Conservation (phyloP, 2,329 filamentous ascomycete genomes). For the Phoma sp. region DNA sequence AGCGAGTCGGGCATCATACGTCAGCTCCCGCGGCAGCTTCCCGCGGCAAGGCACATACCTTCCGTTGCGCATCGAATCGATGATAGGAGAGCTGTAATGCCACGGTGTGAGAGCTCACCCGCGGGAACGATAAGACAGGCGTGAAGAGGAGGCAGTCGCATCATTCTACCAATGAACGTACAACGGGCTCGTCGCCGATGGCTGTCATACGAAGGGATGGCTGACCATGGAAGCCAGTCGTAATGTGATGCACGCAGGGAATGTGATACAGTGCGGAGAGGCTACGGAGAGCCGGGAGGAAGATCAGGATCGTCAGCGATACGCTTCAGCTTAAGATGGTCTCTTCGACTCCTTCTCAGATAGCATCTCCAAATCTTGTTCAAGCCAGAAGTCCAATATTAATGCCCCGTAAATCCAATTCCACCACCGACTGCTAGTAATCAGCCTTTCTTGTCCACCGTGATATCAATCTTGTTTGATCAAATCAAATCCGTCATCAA, state of each 20-base stretch:
- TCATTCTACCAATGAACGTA: not conserved
- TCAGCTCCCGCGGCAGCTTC: conserved; percentile 15
- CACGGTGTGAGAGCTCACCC: not conserved
- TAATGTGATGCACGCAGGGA: not conserved
- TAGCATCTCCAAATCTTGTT: not conserved
- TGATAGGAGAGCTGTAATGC: not conserved
- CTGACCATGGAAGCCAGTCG: not conserved
- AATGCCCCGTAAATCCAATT: no score
- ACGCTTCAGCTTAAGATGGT: not conserved
- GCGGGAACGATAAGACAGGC: conserved; percentile 1
- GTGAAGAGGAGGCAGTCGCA: not conserved
- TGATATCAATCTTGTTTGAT: not conserved
- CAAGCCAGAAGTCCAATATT: not conserved
- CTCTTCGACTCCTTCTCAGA: not conserved
- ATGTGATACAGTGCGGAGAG: conserved; percentile 6
- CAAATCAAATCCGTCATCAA: not conserved
- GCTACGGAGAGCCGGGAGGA: conserved; percentile 1
- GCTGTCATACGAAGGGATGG: not conserved
- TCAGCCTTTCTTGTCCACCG: not conserved
- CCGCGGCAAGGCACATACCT: conserved; percentile 1
- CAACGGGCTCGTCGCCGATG: not conserved
- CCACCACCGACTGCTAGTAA: not conserved
- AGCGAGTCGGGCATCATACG: not conserved
- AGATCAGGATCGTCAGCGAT: not conserved
- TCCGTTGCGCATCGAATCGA: not conserved